phyloP scores from a whole-genome alignment of 1,284 basidiomycete species.

The Cutaneotrichosporon curvatum region DNA sequence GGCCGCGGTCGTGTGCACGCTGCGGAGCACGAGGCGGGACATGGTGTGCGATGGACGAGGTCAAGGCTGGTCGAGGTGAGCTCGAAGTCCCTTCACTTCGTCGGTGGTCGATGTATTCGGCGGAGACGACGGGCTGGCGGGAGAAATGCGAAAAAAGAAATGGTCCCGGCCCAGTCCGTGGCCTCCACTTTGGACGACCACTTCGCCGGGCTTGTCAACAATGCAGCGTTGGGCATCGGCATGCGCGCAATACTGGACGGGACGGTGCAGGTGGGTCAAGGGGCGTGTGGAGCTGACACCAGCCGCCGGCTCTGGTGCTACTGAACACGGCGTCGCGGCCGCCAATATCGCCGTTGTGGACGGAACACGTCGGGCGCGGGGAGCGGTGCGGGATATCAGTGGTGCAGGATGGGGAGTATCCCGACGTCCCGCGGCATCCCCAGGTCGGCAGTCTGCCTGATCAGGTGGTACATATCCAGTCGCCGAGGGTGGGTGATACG shows the following conservation, averaged over 20 bases:
- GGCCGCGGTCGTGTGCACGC: slow-evolving; percentile 26
- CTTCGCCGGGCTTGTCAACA: background rate
- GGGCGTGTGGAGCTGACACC: slow-evolving; percentile 23
- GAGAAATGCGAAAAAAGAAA: slow-evolving; percentile 1
- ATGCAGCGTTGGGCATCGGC: background rate
- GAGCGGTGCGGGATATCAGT: slow-evolving; percentile 60
- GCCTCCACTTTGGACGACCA: background rate
- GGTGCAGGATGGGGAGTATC: slow-evolving; percentile 53
- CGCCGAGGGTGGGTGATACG: slow-evolving; percentile 60
- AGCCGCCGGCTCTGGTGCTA: slow-evolving; percentile 62
- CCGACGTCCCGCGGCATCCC: slow-evolving; percentile 46
- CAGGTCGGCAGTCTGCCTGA: slow-evolving; percentile 45
- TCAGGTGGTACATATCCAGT: slow-evolving; percentile 75
- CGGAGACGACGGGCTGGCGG: background rate
- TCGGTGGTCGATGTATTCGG: too few relatives aligned
- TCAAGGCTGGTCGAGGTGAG: background rate
- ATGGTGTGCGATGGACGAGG: background rate
- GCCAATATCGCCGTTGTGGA: slow-evolving; percentile 59
- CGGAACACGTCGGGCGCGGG: slow-evolving; percentile 52
- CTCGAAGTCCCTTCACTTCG: background rate
- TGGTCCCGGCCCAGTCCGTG: background rate
- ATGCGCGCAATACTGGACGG: slow-evolving; percentile 17
- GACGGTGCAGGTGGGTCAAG: slow-evolving; percentile 20
- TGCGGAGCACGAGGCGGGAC: slow-evolving; percentile 19
- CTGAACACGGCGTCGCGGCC: slow-evolving; percentile 66